Evolutionary conservation across 2,329 filamentous ascomycete species (phyloP).

Genomic region (Curvularia sp.): DNA sequence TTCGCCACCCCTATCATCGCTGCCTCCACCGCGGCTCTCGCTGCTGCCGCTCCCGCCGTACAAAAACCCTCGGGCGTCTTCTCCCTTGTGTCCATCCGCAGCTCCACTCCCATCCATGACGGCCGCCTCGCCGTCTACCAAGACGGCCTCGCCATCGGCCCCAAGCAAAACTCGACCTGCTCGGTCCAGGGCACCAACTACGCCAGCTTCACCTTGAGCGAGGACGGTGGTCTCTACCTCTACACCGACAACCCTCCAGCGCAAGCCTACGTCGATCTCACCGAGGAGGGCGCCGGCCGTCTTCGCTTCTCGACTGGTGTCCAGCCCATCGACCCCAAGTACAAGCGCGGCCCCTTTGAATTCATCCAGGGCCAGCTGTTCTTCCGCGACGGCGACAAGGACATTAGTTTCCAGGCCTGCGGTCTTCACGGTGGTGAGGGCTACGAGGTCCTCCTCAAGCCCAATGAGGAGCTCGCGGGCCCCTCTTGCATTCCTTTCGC

Average conservation of each 20-base stretch:
- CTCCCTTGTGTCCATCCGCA: constrained; percentile 57
- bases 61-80: constrained; percentile 46
- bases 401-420: constrained; percentile 60
- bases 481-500: constrained; percentile 6
- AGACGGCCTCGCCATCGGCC: constrained; percentile 55
- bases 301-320: constrained; percentile 61
- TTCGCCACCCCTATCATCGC: constrained; percentile 36
- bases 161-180: constrained; percentile 16
- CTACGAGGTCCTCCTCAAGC: constrained; percentile 28
- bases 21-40: constrained; percentile 32
- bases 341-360: constrained; percentile 58
- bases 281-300: constrained; percentile 64
- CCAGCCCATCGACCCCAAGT: constrained; percentile 51
- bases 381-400: constrained; percentile 48
- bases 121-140: constrained; percentile 54
- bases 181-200: constrained; percentile 30
- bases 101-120: constrained; percentile 53
- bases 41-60: neutral
- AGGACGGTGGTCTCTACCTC: constrained; percentile 54
- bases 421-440: constrained; percentile 53
- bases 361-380: constrained; percentile 55
- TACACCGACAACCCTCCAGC: constrained; percentile 57
- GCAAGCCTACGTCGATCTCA: constrained; percentile 62
- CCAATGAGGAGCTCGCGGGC: neutral
- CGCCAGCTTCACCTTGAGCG: constrained; percentile 60